Conservation (phyloP, 1,284 basidiomycete genomes). For the Lentinula novae-zelandiae region DNA sequence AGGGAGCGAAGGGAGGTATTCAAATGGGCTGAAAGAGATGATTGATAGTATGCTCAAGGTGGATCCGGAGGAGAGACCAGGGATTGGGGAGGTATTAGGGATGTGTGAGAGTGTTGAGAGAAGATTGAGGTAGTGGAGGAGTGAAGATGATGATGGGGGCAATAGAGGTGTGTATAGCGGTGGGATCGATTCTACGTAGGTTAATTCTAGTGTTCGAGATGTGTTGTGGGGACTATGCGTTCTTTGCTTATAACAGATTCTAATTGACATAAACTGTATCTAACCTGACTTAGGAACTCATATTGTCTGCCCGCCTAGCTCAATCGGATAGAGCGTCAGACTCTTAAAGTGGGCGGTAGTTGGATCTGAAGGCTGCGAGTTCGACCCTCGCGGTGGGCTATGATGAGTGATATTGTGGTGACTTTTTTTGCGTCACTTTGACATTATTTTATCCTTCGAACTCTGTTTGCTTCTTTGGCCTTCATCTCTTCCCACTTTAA, state of each 20-base stretch:
- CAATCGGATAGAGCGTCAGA: constrained; percentile 87
- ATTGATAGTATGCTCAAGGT: constrained; percentile 83
- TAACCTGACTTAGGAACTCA: no score
- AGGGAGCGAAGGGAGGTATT: constrained; percentile 59
- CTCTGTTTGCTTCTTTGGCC: no score
- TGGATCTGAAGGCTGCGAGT: constrained; percentile 73
- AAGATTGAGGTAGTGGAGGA: not conserved
- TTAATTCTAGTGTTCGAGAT: no score
- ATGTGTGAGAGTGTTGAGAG: constrained; percentile 2
- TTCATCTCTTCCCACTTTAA: no score
- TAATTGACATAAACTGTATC: no score
- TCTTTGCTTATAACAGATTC: no score
- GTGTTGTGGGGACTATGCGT: no score
- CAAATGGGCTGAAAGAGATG: constrained; percentile 73
- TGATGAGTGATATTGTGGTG: not conserved
- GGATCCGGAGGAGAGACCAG: constrained; percentile 76
- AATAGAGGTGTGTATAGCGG: no score
- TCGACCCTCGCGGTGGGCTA: constrained; percentile 76
- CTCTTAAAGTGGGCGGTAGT: constrained; percentile 38
- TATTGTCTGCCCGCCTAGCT: constrained; percentile 63
- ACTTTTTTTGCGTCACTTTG: no score
- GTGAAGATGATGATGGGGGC: no score
- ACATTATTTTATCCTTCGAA: no score
- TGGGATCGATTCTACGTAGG: no score
- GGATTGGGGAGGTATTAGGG: constrained; percentile 42